Evolutionary conservation across 1,284 basidiomycete genomes (phyloP).

Genomic region (Tylopilus orsonianus): DNA sequence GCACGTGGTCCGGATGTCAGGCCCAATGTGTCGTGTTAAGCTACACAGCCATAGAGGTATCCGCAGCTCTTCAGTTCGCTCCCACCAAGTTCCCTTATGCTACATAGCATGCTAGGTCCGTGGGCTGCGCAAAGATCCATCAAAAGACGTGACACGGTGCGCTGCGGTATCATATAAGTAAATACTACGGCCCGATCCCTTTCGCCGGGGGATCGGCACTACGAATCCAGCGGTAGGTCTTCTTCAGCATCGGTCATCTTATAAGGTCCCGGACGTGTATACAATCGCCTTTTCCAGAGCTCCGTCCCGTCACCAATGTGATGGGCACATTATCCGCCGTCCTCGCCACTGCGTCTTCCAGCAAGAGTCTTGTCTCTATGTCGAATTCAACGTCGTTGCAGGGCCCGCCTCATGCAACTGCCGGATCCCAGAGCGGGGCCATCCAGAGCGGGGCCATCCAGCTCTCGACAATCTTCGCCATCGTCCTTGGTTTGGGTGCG

Average conservation of each 20-base stretch:
- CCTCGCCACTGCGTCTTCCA: not conserved
- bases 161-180: too few relatives aligned
- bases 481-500: slow-evolving; percentile 22
- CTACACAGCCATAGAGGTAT: too few relatives aligned
- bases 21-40: too few relatives aligned
- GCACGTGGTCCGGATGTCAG: too few relatives aligned
- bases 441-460: slow-evolving; percentile 4
- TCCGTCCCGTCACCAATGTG: not conserved
- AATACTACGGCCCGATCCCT: too few relatives aligned
- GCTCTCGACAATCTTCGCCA: slow-evolving; percentile 10
- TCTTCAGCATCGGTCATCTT: not conserved
- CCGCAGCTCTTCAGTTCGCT: too few relatives aligned
- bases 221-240: too few relatives aligned
- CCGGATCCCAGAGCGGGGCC: not conserved
- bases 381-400: not conserved
- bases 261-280: not conserved
- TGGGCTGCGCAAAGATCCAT: too few relatives aligned
- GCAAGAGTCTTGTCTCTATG: not conserved
- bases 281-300: not conserved
- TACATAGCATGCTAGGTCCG: too few relatives aligned
- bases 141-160: too few relatives aligned
- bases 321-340: not conserved
- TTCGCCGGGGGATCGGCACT: too few relatives aligned
- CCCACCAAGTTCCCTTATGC: too few relatives aligned
- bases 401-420: not conserved